Evolutionary conservation across 169 alveolate species (phyloP), one percentile per base, ranked within the genome.

Genomic region (Theileria sp.): DNA sequence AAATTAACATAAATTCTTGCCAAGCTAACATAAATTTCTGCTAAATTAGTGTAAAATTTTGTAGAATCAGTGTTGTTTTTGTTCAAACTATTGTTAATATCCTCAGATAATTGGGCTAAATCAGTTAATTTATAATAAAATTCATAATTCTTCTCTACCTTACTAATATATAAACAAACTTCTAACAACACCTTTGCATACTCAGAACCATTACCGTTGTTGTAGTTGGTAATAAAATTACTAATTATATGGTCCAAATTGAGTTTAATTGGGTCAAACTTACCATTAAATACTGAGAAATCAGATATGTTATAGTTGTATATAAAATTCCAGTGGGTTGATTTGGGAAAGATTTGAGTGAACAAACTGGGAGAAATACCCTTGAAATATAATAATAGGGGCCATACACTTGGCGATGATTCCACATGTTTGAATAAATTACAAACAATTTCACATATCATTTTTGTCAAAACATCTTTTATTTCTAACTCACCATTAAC

Each of bases 391-490:
- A 23, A 21, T 17, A 74, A 17, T 23, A 74, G 61, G 4, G 80
- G 80, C 72, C 70, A 74, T 17, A 74, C 64, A n/a, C 25, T 21
- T 28, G 80, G 80, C 0, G 80, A 74, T 44, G 26, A 17, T 28
- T n/a, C 36, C 60, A 74, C 64, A 3, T 34, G 23, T 36, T 54
- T 28, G 32, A 74, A 74, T 17, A 74, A 28, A 8, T 25, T 30
- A 44, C 25, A 13, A 17, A 74, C 23, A 51, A 30, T 30, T 12
- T 44, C 64, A 21, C 26, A 19, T 2, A 51, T 17, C 28, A 74
- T 25, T 58, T 38, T 25, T 60, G 30, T 32, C 60, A 67, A 44
- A 23, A 10, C 19, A 67, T 15, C 12, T 67, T 67, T 67, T 23
- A 67, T 15, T 44, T 44, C 54, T 44, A 15, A 10, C 8, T 2